These are phyloP conservation scores for Sarocladium kiliense DNA, from an alignment of 2,329 filamentous ascomycete genomes.

Conservation along the genomic window DNA sequence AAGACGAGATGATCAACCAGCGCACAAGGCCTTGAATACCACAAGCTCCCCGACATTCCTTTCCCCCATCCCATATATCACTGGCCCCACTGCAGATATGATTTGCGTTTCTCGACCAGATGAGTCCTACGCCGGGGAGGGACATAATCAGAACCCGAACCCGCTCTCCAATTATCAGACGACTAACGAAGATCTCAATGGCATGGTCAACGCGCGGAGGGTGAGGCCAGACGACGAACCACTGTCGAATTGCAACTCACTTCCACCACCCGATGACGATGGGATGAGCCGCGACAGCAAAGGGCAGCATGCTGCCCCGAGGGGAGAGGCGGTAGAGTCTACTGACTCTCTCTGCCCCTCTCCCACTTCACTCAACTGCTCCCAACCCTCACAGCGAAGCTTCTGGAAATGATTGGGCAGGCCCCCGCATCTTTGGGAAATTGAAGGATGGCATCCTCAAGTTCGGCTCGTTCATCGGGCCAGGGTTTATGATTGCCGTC, in stretches of 20 bases:
- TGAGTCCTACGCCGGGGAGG: too few relatives aligned
- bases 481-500: constrained; percentile 60
- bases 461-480: constrained; percentile 45
- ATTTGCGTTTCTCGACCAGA: too few relatives aligned
- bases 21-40: too few relatives aligned
- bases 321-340: too few relatives aligned
- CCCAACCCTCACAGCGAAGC: background rate
- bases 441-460: constrained; percentile 6
- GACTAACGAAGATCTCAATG: constrained; percentile 41
- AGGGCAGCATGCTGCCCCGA: too few relatives aligned
- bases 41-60: too few relatives aligned
- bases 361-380: too few relatives aligned
- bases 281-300: background rate
- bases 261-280: background rate
- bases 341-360: too few relatives aligned
- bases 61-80: too few relatives aligned
- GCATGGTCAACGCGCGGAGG: constrained; percentile 36
- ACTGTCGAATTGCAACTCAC: background rate
- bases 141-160: background rate
- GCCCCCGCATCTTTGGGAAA: background rate
- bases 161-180: constrained; percentile 28
- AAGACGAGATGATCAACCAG: too few relatives aligned
- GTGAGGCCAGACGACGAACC: background rate
- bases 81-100: too few relatives aligned
- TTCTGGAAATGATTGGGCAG: background rate